Base-by-base conservation (phyloP, 352 stramenopile species). In the Globisporangium takayamanum region DNA sequence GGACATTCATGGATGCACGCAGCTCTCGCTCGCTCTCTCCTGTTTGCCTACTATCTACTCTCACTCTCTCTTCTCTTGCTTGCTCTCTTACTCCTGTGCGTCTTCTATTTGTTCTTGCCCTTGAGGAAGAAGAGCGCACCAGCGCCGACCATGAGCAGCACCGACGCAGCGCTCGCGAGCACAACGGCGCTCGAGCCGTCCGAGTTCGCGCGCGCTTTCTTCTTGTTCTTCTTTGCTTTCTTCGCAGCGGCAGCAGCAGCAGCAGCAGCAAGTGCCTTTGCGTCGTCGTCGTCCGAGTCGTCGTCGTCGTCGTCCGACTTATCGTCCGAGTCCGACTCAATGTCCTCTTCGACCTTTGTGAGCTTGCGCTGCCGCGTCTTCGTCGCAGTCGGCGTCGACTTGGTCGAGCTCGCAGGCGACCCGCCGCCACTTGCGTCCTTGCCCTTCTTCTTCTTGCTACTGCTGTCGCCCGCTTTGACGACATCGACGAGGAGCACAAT, bases 401-500 rank as follows among this genome's bases (percentile, higher is more conserved):
- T 73, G 25, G 67, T 62, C 18, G 70, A 76, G 15, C 63, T 67
- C 8, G 50, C 50, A 20, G 59, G 50, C 26, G 58, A 62, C 50
- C 15, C 16, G 59, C 41, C 1, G 53, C 53, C 0, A 20, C 46
- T 18, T 25, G 33, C 53, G 22, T 54, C 49, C 25, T 66, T 62
- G 36, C 52, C 58, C 33, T 58, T 66, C 46, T 67, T 60, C 41
- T 54, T 62, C 18, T 50, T 57, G 25, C 18, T 22, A 16, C 25
- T 39, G 14, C 22, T 33, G 14, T 64, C 63, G 10, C 69, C 68
- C 15, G 67, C 59, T 55, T 83, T 85, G 49, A 90, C 70, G 11
- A 94, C 77, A 47, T 92, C 82, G n/a, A 94, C 84, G 2, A 91
- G 71, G 50, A 94, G 59, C 44, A 92, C 69, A 50, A 96, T 81